A percentile compares a stretch with the other conserved stretches of the same genome.
Evolutionary conservation across 371 early-diverging fungal genomes (phyloP).

Genomic region (Circinella umbellata): DNA sequence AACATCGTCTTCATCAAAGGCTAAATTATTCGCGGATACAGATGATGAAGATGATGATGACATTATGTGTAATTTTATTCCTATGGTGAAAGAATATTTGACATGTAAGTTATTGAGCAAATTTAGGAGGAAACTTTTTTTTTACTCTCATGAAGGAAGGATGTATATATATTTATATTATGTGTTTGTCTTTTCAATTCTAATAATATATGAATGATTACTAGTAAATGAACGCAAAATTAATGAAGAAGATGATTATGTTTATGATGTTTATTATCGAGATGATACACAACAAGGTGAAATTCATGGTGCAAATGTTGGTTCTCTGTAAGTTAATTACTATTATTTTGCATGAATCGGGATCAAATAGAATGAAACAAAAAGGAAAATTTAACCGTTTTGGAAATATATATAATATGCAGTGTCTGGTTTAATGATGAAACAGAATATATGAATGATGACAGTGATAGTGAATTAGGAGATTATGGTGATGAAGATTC

Average conservation of each 20-base stretch:
- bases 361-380: no score
- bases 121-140: not conserved
- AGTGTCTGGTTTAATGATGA: slow-evolving; percentile 62
- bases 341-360: not conserved
- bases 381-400: no score
- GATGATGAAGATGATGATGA: slow-evolving; percentile 51
- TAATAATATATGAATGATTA: no score
- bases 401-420: not conserved
- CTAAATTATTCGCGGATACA: slow-evolving; percentile 37
- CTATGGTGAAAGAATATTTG: slow-evolving; percentile 77
- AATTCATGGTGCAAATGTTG: slow-evolving; percentile 40
- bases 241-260: slow-evolving; percentile 59
- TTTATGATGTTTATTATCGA: slow-evolving; percentile 66
- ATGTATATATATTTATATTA: not conserved
- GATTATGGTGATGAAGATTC: slow-evolving; percentile 67
- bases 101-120: slow-evolving; percentile 60
- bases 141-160: not conserved
- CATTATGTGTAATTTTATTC: slow-evolving; percentile 73
- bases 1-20: slow-evolving; percentile 11
- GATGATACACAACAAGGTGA: slow-evolving; percentile 39
- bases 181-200: no score
- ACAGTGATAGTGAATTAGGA: slow-evolving; percentile 55
- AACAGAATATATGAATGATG: slow-evolving; percentile 55
- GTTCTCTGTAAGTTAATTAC: slow-evolving; percentile 48
- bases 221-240: slow-evolving; percentile 40